A percentile compares a stretch with the other conserved stretches of the same genome.
Conservation (phyloP, 306 rosid genomes). For the Prunus persica region Prunus_persica_NCBIv2 NC_034014.1:6771001-6771500, state of each 20-base stretch:
- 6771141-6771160: neutral
- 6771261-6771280: conserved; percentile 72
- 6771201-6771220: conserved; percentile 44
- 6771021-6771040: neutral
- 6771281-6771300: conserved; percentile 63
- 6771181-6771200: neutral
- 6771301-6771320: conserved; percentile 12
- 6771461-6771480: too few species aligned
- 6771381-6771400: conserved; percentile 2
- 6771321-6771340: neutral
- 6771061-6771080: too few species aligned
- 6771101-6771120: neutral
- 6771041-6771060: neutral
- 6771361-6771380: neutral
- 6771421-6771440: too few species aligned
- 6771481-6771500: neutral
- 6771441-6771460: too few species aligned
- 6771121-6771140: neutral
- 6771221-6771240: conserved; percentile 78
- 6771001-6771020: neutral
- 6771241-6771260: conserved; percentile 94
- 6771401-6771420: neutral
- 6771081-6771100: neutral
- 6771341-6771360: conserved; percentile 7
- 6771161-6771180: neutral